A percentile compares a stretch with the other conserved stretches of the same genome.
phyloP scores from a whole-genome alignment of 352 stramenopile species.

The Phytophthora nicotianae region DNA sequence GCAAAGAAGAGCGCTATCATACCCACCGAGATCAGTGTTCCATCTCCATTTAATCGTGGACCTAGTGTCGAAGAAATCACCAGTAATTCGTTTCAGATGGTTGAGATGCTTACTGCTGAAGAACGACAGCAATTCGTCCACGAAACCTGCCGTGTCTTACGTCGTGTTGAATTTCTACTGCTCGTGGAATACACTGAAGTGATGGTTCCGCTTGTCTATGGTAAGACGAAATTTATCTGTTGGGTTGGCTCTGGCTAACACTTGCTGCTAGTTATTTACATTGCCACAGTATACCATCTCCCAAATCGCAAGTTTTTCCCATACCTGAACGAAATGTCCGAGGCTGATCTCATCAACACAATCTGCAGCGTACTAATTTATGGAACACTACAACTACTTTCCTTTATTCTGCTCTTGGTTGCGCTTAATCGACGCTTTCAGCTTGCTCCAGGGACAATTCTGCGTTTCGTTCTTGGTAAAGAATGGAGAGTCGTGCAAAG shows the following conservation, averaged over 20 bases:
- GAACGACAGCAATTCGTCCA: conserved; percentile 28
- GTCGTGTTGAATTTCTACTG: conserved; percentile 39
- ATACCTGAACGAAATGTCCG: conserved; percentile 21
- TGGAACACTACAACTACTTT: conserved; percentile 36
- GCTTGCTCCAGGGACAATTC: conserved; percentile 24
- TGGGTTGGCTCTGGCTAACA: neutral
- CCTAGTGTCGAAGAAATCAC: conserved; percentile 4
- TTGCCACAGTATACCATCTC: conserved; percentile 33
- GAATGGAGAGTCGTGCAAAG: conserved; percentile 38
- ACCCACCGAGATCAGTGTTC: conserved; percentile 2
- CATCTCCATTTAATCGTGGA: neutral
- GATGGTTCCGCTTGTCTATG: conserved; percentile 40
- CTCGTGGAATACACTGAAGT: conserved; percentile 45
- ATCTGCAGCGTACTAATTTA: conserved; percentile 36
- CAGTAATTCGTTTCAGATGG: neutral
- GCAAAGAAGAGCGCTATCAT: conserved; percentile 10
- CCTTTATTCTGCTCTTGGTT: conserved; percentile 24
- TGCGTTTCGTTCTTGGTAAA: conserved; percentile 15
- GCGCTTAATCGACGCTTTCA: conserved; percentile 28
- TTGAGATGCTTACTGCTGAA: conserved; percentile 12
- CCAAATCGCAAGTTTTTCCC: conserved; percentile 34
- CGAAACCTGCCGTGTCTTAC: conserved; percentile 36
- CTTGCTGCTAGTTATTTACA: conserved; percentile 27
- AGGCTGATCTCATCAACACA: conserved; percentile 11
- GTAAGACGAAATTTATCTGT: conserved; percentile 14